Conservation (phyloP, 305 asterid genomes). For the Fraxinus greggii region DNA sequence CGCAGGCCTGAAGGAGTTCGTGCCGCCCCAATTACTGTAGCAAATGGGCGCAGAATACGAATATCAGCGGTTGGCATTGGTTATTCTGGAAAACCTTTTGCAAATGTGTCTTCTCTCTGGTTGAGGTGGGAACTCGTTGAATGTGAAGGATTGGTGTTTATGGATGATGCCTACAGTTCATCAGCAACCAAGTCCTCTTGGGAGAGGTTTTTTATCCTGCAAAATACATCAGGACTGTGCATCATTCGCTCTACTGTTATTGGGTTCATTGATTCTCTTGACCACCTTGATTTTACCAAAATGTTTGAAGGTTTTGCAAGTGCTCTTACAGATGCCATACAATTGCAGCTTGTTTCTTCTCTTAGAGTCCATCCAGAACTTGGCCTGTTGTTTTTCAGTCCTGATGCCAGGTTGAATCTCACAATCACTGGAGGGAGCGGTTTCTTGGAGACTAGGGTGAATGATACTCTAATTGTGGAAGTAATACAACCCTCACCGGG, state of each 20-base stretch:
- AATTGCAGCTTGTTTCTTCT: constrained; percentile 76
- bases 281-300: constrained; percentile 34
- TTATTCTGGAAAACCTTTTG: constrained; percentile 71
- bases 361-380: constrained; percentile 68
- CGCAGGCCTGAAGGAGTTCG: constrained; percentile 61
- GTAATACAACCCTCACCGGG: constrained; percentile 42
- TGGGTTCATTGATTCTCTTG: constrained; percentile 43
- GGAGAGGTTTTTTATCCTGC: constrained; percentile 77
- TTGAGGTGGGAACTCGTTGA: constrained; percentile 67
- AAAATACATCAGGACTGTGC: constrained; percentile 73
- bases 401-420: constrained; percentile 67
- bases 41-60: constrained; percentile 81
- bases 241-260: constrained; percentile 55
- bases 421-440: constrained; percentile 86
- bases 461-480: constrained; percentile 59
- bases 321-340: constrained; percentile 68
- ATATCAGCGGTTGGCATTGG: constrained; percentile 76
- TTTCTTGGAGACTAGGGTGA: constrained; percentile 55
- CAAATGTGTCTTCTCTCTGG: constrained; percentile 76
- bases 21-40: constrained; percentile 63
- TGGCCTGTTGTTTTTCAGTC: constrained; percentile 66
- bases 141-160: constrained; percentile 63
- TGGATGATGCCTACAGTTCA: constrained; percentile 47
- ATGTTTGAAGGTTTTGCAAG: constrained; percentile 31
- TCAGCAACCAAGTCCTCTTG: constrained; percentile 55